phyloP scores from a whole-genome alignment of 768 basidiomycete species.

The Amanita pallidorosea region DNA sequence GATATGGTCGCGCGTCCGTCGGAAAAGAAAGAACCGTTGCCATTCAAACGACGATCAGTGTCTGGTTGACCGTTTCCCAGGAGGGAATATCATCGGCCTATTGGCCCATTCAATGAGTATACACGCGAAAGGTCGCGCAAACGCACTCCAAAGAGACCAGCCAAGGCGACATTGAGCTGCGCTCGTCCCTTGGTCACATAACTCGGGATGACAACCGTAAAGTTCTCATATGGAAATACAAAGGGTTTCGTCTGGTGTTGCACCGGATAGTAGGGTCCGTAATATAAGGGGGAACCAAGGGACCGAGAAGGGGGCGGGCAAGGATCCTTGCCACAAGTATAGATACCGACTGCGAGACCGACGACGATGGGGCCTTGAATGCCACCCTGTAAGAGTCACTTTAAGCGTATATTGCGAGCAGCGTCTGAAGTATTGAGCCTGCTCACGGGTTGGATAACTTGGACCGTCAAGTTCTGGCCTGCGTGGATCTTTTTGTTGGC shows the following conservation, averaged over 20 bases:
- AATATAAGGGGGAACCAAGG: background rate
- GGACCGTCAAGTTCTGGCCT: background rate
- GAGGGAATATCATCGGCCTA: background rate
- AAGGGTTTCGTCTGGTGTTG: background rate
- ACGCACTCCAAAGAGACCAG: background rate
- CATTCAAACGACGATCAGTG: background rate
- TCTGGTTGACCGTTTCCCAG: background rate
- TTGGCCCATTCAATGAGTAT: background rate
- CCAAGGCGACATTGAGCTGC: background rate
- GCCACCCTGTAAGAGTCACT: background rate
- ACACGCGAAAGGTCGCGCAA: background rate
- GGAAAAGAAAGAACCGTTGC: background rate
- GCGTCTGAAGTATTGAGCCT: background rate
- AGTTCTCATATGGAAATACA: background rate
- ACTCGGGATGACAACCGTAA: background rate
- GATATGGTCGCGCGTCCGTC: background rate
- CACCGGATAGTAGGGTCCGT: background rate
- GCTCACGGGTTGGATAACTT: conserved; percentile 1
- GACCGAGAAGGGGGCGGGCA: background rate
- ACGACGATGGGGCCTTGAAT: background rate
- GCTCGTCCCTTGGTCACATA: background rate
- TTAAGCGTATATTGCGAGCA: background rate
- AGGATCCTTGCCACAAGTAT: background rate
- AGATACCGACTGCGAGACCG: background rate
- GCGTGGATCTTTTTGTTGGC: background rate